Conservation (phyloP, 805 yeast species). For the Saturnispora zaruensis region DNA sequence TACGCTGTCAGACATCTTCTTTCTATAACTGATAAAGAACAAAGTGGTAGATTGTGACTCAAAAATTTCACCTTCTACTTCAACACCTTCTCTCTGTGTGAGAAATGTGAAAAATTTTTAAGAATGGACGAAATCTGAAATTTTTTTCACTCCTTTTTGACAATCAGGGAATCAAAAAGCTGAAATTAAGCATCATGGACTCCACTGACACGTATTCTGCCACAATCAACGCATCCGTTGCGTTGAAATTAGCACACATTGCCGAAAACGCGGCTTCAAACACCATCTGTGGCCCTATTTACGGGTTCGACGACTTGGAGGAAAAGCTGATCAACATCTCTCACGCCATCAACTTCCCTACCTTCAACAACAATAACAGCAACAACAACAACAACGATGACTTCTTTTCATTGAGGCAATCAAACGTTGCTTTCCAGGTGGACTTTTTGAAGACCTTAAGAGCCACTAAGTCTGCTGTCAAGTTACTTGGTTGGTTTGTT, state of each 20-base stretch:
- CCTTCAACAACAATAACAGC: constrained; percentile 4
- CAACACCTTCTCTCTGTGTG: background rate
- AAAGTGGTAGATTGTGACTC: background rate
- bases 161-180: background rate
- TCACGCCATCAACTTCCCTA: constrained; percentile 29
- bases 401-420: constrained; percentile 40
- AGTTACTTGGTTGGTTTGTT: constrained; percentile 76
- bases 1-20: constrained; percentile 23
- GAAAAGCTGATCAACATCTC: constrained; percentile 41
- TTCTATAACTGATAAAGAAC: background rate
- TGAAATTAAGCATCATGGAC: background rate
- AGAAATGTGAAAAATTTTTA: background rate
- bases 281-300: constrained; percentile 59
- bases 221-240: constrained; percentile 43
- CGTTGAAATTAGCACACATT: constrained; percentile 56
- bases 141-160: background rate
- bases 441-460: constrained; percentile 56
- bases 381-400: constrained; percentile 33
- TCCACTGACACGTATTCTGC: constrained; percentile 21
- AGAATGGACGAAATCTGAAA: background rate
- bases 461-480: constrained; percentile 56
- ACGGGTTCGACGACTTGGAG: constrained; percentile 53
- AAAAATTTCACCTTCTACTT: background rate
- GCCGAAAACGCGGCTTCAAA: constrained; percentile 56
- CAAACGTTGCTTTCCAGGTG: constrained; percentile 59